Percentiles rank a stretch among this genome's conserved stretches.
These are phyloP conservation scores for Esteya vermicola DNA, from an alignment of 2,329 filamentous ascomycete genomes.

Conservation along the genomic window DNA sequence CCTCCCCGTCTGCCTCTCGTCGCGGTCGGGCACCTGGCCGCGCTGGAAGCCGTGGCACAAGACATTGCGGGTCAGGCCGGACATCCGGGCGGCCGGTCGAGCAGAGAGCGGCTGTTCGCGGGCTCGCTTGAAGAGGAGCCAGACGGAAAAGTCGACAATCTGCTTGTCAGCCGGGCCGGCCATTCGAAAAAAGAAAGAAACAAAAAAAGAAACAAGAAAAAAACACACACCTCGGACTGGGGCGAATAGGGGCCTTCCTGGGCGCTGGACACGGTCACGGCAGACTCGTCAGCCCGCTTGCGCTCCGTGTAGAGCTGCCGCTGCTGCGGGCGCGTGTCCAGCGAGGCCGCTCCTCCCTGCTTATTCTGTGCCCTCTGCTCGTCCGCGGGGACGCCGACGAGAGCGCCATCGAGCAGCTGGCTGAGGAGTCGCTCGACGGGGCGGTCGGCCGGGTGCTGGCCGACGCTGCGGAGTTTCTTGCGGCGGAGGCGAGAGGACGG, in stretches of 20 bases:
- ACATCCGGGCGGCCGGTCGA: too few species aligned
- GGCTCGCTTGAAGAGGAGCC: conserved; percentile 55
- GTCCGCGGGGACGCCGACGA: not conserved
- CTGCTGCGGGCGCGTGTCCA: conserved; percentile 33
- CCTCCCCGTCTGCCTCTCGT: not conserved
- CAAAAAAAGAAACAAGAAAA: too few species aligned
- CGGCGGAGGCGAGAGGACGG: conserved; percentile 47
- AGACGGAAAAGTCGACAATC: conserved; percentile 67
- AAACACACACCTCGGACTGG: conserved; percentile 45
- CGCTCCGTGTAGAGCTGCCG: conserved; percentile 47
- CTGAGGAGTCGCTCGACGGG: conserved; percentile 29
- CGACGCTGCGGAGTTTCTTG: conserved; percentile 32
- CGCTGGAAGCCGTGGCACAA: conserved; percentile 73
- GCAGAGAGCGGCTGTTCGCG: too few species aligned
- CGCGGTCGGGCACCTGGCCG: conserved; percentile 12
- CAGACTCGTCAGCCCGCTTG: conserved; percentile 38
- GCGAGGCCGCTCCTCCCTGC: conserved; percentile 9
- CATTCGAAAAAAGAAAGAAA: conserved; percentile 1
- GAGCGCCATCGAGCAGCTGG: conserved; percentile 51
- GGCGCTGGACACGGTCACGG: conserved; percentile 35
- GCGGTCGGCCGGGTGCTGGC: conserved; percentile 2
- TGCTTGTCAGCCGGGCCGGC: conserved; percentile 17
- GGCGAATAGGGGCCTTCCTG: conserved; percentile 30
- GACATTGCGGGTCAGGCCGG: conserved; percentile 20
- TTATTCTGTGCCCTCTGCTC: too few species aligned